Evolutionary conservation across 176 grass and related monocot species (phyloP), one percentile per base, ranked within the genome.

Genomic region (Typha latifolia): DNA sequence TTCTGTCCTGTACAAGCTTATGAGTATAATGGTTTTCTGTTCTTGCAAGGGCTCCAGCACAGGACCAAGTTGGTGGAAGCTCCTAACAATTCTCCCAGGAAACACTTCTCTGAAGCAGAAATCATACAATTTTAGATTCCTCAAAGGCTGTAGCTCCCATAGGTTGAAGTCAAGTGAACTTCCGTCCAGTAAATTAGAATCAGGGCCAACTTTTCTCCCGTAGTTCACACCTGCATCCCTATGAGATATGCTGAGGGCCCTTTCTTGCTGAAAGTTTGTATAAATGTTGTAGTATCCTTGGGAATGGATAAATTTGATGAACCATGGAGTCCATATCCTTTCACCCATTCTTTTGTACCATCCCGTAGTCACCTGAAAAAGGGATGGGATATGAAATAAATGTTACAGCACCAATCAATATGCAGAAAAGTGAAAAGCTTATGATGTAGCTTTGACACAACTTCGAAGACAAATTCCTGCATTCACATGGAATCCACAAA

Each of bases 251-350:
- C 88, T 90, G 15, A 99, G 84, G 61, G 94, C 94, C 67, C 86
- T 84, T 82, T 99, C 83, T 67, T 80, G 82, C 37, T 78, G 68
- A 61, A 99, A 93, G 55, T 93, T 90, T 73, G 94, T 99, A 67
- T 90, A 99, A 37, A 99, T 87, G 73, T 99, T 99, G 79, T 89
- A 93, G 72, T 93, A 93, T 74, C 86, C 83, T 77, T 71, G 81
- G 72, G 89, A 77, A 66, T 99, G 89, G 32, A 93, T 76, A 82
- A 90, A 99, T 83, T 93, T 99, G 70, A 99, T 83, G 81, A 90
- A 99, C 89, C 94, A 99, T 66, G 94, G 94, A 4, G 94, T 99
- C 89, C 94, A 99, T 84, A 93, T 99, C 87, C 81, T 90, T 48
- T 99, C 94, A 16, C 94, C 89, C 83, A 99, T 84, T 77, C 83